Evolutionary conservation across 768 basidiomycete genomes (phyloP), one percentile per base, ranked within the genome.

Genomic region (Leucosporidium yakuticum): DNA sequence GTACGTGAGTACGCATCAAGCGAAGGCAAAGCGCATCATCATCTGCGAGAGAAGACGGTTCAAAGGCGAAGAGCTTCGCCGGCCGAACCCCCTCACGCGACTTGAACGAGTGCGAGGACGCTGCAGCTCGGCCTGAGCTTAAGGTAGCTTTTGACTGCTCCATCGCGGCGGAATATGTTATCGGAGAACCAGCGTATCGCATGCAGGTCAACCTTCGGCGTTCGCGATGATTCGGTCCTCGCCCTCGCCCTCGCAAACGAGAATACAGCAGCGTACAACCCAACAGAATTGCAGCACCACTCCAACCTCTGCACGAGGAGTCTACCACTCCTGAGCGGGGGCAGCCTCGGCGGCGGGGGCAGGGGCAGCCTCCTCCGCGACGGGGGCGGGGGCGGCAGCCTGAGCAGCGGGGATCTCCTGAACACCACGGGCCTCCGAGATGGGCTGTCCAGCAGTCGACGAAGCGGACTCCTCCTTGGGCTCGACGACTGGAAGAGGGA

Each of bases 381-480:
- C 50, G 49, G 54, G 63, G 39, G 57, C 71, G 50, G 57, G 51
- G 53, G 59, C 70, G 47, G 67, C 58, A 20, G 63, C 65, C 19
- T 47, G 48, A 34, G 64, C 59, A 14, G 65, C 58, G 17, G 51
- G 23, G 44, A 36, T 29, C 63, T 67, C 66, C 27, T 47, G 59
- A 31, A 69, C 69, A 25, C 60, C 60, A 51, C 60, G 60, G 49
- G 60, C 60, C 59, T 60, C 36, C 62, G 67, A 61, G 71, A 68
- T 34, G 71, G 71, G 60, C 66, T 61, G 63, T 58, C 60, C 68
- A 32, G 71, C 71, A 32, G 68, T 68, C 55, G 69, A 63, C 59
- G 71, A 69, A 55, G 69, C 68, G 61, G 64, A 54, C 60, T 76
- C 75, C 54, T 73, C 73, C 72, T 76, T 76, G 68, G 76, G 76